phyloP scores from a whole-genome alignment of 768 basidiomycete genomes.

The Lactarius sp. region DNA sequence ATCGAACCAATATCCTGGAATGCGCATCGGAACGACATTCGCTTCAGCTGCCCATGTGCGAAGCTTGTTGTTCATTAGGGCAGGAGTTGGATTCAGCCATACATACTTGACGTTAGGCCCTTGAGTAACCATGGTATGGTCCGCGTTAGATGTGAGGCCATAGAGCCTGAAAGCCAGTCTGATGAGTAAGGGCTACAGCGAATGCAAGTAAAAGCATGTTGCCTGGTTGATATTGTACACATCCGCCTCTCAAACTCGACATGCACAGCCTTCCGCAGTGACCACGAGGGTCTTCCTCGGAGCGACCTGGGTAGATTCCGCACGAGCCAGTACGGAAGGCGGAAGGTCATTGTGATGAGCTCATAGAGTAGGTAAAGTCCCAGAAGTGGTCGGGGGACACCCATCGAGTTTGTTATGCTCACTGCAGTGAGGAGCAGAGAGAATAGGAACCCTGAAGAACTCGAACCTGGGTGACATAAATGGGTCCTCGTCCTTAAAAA shows the following conservation, averaged over 20 bases:
- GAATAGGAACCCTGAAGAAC: too few relatives aligned
- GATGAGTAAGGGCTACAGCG: neutral
- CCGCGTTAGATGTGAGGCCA: neutral
- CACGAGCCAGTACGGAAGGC: constrained; percentile 7
- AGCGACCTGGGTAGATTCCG: neutral
- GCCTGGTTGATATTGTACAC: neutral
- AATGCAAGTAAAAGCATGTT: neutral
- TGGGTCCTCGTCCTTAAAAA: neutral
- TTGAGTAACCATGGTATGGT: constrained; percentile 1
- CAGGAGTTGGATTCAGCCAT: constrained; percentile 19
- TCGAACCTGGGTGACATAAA: neutral
- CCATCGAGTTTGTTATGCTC: neutral
- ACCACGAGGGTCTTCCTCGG: neutral
- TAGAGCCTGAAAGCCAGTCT: neutral
- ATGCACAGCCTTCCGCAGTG: neutral
- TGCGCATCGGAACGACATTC: constrained; percentile 18
- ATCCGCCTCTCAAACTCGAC: neutral
- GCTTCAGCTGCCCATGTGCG: constrained; percentile 19
- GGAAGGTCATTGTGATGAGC: neutral
- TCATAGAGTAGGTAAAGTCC: constrained; percentile 1
- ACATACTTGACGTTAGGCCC: constrained; percentile 11
- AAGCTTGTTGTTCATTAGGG: constrained; percentile 14
- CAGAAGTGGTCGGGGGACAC: neutral
- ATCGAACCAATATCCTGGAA: constrained; percentile 26
- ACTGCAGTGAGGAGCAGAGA: neutral